Base-by-base conservation (phyloP, 208 protist species). In the Phytomonas sp. region DNA sequence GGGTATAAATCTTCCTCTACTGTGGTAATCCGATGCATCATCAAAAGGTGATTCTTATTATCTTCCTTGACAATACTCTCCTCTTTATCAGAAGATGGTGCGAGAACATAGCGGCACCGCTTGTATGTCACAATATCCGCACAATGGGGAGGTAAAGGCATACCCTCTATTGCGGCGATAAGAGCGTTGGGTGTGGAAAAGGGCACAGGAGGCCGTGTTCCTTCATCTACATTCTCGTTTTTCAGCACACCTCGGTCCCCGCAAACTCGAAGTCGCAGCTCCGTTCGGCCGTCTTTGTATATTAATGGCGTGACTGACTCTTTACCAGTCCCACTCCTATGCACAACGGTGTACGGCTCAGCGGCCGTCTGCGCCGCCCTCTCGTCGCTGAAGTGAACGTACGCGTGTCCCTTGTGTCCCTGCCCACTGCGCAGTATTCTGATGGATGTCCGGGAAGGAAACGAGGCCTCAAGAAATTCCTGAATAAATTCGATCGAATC, bases 381-480 rank as follows among this genome's bases (percentile, higher is more conserved):
- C 29, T 59, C 30, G 5, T 34, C 29, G 19, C 26, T 31, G 56
- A 87, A 87, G 70, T 83, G 78, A 0, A 76, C 56, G 73, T 84
- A 87, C 19, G 82, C 82, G 69, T 82, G 76, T 0, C 82, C 78
- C 60, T 84, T 87, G 75, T 87, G 79, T 40, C 63, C 37, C 30
- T 49, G 33, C 3, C 64, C 19, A 63, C 56, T 19, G 72, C 73
- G 59, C 40, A 80, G 65, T 32, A 82, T 40, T 63, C 76, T 70
- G 26, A 80, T 70, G 30, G 76, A 72, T 12, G 60, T 66, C 19
- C 72, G 69, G 2, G 63, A 66, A 6, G 78, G 73, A 36, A 87
- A 76, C 16, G 75, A 34, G 2, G n/a, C 26, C 29, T 23, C 19
- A n/a, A 82, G 73, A 66, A 83, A 78, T 33, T 52, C 29, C 40